These are phyloP conservation scores for Claviceps citrina DNA, from an alignment of 2,329 filamentous ascomycete species.

Conservation along the genomic window DNA sequence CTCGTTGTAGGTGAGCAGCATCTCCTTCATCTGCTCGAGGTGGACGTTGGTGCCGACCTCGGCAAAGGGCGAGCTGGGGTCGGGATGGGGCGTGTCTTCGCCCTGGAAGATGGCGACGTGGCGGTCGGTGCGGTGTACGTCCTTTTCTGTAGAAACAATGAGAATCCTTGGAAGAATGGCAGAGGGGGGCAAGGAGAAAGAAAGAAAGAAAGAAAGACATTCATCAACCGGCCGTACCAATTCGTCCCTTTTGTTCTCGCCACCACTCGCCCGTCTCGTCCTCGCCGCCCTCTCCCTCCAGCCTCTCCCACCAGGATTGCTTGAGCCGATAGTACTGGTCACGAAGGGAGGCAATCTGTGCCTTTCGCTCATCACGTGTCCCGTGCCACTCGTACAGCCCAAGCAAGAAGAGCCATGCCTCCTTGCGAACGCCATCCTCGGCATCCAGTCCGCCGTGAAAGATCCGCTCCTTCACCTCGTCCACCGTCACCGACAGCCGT, in stretches of 20 bases:
- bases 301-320: conserved; percentile 87
- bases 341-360: conserved; percentile 65
- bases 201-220: not conserved
- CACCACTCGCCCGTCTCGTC: conserved; percentile 85
- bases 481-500: conserved; percentile 59
- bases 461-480: conserved; percentile 93
- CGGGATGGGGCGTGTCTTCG: conserved; percentile 91
- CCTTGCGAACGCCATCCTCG: conserved; percentile 84
- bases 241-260: conserved; percentile 83
- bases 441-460: conserved; percentile 86
- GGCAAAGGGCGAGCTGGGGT: conserved; percentile 88
- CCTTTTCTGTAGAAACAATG: conserved; percentile 57
- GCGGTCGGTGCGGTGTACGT: conserved; percentile 92
- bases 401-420: conserved; percentile 89
- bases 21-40: conserved; percentile 97
- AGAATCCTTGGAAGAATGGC: not conserved
- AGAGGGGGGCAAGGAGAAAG: not conserved
- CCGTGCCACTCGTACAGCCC: conserved; percentile 92
- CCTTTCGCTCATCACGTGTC: conserved; percentile 68
- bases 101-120: conserved; percentile 89
- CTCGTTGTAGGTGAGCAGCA: conserved; percentile 96
- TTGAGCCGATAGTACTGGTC: conserved; percentile 94
- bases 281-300: conserved; percentile 67
- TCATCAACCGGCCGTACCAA: conserved; percentile 47
- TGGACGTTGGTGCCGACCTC: conserved; percentile 91